Percentiles rank a stretch among this genome's conserved stretches.
Evolutionary conservation across 2,329 filamentous ascomycete species (phyloP).

Genomic region (Aureobasidium vineae): DNA sequence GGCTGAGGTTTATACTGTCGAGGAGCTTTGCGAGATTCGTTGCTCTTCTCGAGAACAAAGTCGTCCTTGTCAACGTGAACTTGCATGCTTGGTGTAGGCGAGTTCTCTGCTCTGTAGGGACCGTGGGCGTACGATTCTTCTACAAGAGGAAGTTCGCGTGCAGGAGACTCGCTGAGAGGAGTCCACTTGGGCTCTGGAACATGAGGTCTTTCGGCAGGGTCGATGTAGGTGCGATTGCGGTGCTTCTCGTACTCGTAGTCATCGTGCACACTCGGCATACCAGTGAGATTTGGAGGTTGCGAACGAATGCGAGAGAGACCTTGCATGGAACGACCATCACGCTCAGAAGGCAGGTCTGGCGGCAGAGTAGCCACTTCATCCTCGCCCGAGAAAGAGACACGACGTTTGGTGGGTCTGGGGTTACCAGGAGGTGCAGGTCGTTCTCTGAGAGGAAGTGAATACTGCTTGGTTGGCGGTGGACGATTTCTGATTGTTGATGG

Average conservation of each 20-base stretch:
- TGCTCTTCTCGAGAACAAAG: background rate
- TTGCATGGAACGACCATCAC: background rate
- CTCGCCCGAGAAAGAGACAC: conserved; percentile 3
- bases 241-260: conserved; percentile 7
- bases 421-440: background rate
- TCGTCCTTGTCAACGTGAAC: conserved; percentile 16
- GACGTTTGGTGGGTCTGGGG: background rate
- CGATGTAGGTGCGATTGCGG: background rate
- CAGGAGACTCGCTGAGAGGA: conserved; percentile 23
- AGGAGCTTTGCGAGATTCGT: background rate
- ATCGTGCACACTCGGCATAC: background rate
- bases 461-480: background rate
- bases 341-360: background rate
- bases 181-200: conserved; percentile 5
- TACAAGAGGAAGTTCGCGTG: conserved; percentile 15
- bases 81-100: conserved; percentile 23
- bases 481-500: background rate
- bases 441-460: background rate
- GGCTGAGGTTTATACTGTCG: background rate
- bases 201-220: conserved; percentile 1
- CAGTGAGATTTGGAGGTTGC: background rate
- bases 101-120: conserved; percentile 19
- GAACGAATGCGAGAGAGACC: conserved; percentile 9
- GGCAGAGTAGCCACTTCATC: conserved; percentile 12
- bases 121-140: conserved; percentile 14